phyloP scores from a whole-genome alignment of 768 basidiomycete species.

The Leccinum uliginosum region DNA sequence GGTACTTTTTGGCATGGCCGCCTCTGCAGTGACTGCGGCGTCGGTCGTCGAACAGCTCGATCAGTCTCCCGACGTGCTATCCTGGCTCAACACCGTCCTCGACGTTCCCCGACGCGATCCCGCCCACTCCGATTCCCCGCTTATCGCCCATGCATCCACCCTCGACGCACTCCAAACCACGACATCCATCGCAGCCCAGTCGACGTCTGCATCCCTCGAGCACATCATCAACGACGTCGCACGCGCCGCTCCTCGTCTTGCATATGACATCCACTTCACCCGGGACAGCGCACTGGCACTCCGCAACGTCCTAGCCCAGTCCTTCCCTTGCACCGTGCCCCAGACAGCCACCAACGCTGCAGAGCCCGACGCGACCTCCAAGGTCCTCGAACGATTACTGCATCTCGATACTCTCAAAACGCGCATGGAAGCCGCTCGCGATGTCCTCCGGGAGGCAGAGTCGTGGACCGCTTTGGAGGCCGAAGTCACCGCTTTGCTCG shows the following conservation, averaged over 20 bases:
- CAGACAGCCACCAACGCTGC: not conserved
- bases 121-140: slow-evolving; percentile 28
- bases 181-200: slow-evolving; percentile 84
- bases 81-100: slow-evolving; percentile 72
- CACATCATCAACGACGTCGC: slow-evolving; percentile 91
- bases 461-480: slow-evolving; percentile 94
- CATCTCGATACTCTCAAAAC: slow-evolving; percentile 78
- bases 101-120: slow-evolving; percentile 32
- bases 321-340: slow-evolving; percentile 30
- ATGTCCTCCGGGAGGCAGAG: slow-evolving; percentile 91
- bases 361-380: slow-evolving; percentile 46
- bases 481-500: slow-evolving; percentile 83
- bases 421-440: slow-evolving; percentile 84
- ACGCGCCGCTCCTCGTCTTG: slow-evolving; percentile 81
- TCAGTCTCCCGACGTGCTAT: slow-evolving; percentile 53
- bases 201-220: slow-evolving; percentile 84
- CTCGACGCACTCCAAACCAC: slow-evolving; percentile 71
- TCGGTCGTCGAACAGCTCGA: slow-evolving; percentile 54
- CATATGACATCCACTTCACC: slow-evolving; percentile 97
- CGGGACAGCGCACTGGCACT: slow-evolving; percentile 83
- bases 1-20: slow-evolving; percentile 15
- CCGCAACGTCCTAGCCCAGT: slow-evolving; percentile 56
- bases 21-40: slow-evolving; percentile 27
- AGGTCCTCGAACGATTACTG: slow-evolving; percentile 71
- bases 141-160: slow-evolving; percentile 59